Percentiles rank a stretch among this genome's conserved stretches.
Conservation (phyloP, 305 asterid genomes). For the Fraxinus sp. region DNA sequence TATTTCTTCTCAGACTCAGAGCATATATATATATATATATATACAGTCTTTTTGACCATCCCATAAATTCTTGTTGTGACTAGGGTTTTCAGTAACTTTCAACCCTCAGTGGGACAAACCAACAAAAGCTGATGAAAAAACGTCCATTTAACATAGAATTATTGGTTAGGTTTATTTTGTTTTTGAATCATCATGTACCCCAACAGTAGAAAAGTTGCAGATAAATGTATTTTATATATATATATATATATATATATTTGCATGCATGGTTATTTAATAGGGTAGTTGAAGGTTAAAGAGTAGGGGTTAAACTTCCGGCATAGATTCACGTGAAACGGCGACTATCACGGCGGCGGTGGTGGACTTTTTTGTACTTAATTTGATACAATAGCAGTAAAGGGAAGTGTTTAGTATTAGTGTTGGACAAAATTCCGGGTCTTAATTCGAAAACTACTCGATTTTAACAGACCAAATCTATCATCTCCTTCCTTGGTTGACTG, state of each 20-base stretch:
- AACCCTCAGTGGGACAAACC: background rate
- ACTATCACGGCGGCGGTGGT: constrained; percentile 12
- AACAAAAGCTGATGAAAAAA: background rate
- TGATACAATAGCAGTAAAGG: background rate
- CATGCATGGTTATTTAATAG: constrained; percentile 14
- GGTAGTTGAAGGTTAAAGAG: background rate
- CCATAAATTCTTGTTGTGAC: background rate
- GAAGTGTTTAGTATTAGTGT: background rate
- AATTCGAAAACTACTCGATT: background rate
- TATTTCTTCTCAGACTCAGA: background rate
- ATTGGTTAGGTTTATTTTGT: background rate
- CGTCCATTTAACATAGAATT: background rate
- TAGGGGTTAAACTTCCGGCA: background rate
- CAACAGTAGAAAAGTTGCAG: background rate
- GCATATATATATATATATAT: no score
- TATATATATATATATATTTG: background rate
- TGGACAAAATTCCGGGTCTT: constrained; percentile 20
- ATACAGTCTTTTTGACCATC: constrained; percentile 1
- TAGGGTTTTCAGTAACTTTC: background rate
- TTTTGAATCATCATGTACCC: background rate
- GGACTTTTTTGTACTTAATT: background rate
- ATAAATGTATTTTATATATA: background rate
- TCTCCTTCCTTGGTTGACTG: background rate
- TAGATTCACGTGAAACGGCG: constrained; percentile 16
- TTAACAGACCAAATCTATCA: background rate